Evolutionary conservation across 2,329 filamentous ascomycete genomes (phyloP).

Genomic region (Exophiala sideris): DNA sequence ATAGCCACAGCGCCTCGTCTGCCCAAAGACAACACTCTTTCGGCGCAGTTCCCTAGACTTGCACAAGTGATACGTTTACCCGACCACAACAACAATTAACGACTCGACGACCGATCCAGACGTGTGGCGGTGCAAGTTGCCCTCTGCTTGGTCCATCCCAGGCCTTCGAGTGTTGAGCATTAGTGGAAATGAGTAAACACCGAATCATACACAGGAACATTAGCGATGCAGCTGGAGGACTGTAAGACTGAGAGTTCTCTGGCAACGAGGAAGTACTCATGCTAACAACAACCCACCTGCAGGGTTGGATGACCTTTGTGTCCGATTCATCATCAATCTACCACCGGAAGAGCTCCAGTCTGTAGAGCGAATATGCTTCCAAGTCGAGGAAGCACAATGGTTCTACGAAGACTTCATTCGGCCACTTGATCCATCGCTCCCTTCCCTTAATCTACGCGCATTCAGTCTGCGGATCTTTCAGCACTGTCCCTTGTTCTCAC

Average conservation of each 20-base stretch:
- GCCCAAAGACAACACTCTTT: not conserved
- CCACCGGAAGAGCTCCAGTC: slow-evolving; percentile 85
- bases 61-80: not conserved
- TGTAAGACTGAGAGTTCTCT: slow-evolving; percentile 51
- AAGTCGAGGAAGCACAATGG: slow-evolving; percentile 99
- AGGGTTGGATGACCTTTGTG: slow-evolving; percentile 97
- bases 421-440: slow-evolving; percentile 77
- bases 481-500: slow-evolving; percentile 83
- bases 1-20: not conserved
- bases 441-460: slow-evolving; percentile 76
- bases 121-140: slow-evolving; percentile 12
- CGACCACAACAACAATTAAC: slow-evolving; percentile 4
- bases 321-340: slow-evolving; percentile 96
- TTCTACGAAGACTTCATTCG: slow-evolving; percentile 99
- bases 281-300: slow-evolving; percentile 18
- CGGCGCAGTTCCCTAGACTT: too few species aligned
- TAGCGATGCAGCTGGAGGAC: slow-evolving; percentile 83
- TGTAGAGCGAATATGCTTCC: slow-evolving; percentile 93
- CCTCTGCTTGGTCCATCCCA: not conserved
- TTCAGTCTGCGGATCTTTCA: slow-evolving; percentile 92
- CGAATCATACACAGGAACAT: slow-evolving; percentile 38
- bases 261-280: not conserved
- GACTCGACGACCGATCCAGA: slow-evolving; percentile 3
- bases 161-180: slow-evolving; percentile 3
- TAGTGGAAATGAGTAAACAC: slow-evolving; percentile 58